phyloP scores from a whole-genome alignment of 345 rosid species.

The Salix suchowensis region DNA sequence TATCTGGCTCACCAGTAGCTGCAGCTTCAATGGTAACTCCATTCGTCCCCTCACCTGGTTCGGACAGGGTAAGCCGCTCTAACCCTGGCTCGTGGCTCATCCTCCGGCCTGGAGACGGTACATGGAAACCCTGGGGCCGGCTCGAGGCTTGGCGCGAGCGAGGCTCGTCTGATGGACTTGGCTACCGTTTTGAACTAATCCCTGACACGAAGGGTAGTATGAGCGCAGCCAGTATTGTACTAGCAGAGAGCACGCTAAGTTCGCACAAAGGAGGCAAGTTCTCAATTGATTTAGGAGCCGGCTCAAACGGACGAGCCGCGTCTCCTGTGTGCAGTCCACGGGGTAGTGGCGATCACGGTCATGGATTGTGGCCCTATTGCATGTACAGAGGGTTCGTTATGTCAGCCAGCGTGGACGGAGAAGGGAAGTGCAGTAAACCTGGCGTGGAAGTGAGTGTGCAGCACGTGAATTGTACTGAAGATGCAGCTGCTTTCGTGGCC shows the following conservation, averaged over 20 bases:
- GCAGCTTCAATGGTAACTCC: conserved; percentile 80
- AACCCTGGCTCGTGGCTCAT: conserved; percentile 90
- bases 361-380: conserved; percentile 67
- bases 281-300: conserved; percentile 46
- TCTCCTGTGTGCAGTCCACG: conserved; percentile 77
- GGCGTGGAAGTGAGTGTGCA: conserved; percentile 82
- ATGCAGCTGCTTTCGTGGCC: conserved; percentile 93
- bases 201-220: conserved; percentile 44
- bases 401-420: conserved; percentile 84
- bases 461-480: conserved; percentile 88
- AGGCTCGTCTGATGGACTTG: conserved; percentile 60
- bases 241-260: conserved; percentile 66
- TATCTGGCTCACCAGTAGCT: conserved; percentile 90
- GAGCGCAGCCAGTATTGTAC: conserved; percentile 57
- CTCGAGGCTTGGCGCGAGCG: conserved; percentile 97
- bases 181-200: conserved; percentile 69
- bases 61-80: conserved; percentile 84
- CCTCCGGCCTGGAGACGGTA: conserved; percentile 69
- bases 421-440: conserved; percentile 81
- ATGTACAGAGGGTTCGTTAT: conserved; percentile 72
- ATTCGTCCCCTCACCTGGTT: conserved; percentile 77
- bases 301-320: conserved; percentile 30
- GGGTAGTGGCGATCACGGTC: conserved; percentile 70
- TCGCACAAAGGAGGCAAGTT: conserved; percentile 73
- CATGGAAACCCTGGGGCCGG: conserved; percentile 93